Conservation (phyloP, 2,329 filamentous ascomycete species). For the Seiridium unicorne region DNA sequence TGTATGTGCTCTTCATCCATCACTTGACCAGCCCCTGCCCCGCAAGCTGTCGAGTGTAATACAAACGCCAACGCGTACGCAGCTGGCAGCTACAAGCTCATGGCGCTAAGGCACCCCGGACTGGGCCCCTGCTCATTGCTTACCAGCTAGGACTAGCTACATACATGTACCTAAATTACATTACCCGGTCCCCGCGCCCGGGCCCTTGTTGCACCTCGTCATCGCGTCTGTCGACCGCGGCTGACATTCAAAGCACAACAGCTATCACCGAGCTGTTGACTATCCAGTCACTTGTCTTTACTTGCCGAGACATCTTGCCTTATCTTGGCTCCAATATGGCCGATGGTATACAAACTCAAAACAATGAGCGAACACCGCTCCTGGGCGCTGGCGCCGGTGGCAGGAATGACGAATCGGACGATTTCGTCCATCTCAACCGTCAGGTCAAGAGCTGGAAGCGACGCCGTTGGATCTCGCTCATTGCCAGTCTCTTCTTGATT, state of each 20-base stretch:
- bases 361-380: slow-evolving; percentile 5
- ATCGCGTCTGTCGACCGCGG: too few relatives aligned
- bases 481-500: slow-evolving; percentile 24
- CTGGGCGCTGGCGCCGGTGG: neutral
- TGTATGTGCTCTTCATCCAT: too few relatives aligned
- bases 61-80: too few relatives aligned
- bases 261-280: too few relatives aligned
- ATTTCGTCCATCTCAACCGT: slow-evolving; percentile 11
- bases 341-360: neutral
- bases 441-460: slow-evolving; percentile 22
- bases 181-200: too few relatives aligned
- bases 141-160: neutral
- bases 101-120: neutral
- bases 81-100: too few relatives aligned
- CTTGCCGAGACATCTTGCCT: neutral
- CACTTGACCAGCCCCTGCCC: too few relatives aligned
- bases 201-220: too few relatives aligned
- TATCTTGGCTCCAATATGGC: neutral
- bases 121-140: neutral
- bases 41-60: too few relatives aligned
- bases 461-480: slow-evolving; percentile 28
- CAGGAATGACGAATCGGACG: neutral
- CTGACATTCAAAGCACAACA: too few relatives aligned
- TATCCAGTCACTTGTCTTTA: neutral
- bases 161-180: neutral